These are phyloP conservation scores for Chondrus crispus DNA, from an alignment of 23 red algal genomes.

Conservation along the genomic window DNA sequence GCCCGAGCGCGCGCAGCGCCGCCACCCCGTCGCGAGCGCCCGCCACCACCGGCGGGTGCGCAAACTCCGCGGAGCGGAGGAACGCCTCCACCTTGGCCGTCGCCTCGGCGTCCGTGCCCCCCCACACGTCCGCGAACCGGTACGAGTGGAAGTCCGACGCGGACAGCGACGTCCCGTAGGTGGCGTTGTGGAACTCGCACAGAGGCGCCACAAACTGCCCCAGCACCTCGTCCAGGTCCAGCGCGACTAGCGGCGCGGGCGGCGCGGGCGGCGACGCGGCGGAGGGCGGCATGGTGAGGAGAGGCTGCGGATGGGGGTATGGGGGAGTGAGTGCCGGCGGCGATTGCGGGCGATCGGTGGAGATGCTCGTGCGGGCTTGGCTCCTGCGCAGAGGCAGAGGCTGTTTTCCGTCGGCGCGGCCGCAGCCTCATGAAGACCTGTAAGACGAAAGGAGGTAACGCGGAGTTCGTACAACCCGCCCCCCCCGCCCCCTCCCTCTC, in stretches of 20 bases:
- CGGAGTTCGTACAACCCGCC: no score
- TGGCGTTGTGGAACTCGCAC: slow-evolving; percentile 62
- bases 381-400: no score
- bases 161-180: slow-evolving; percentile 26
- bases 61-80: slow-evolving; percentile 57
- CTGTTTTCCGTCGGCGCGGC: no score
- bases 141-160: slow-evolving; percentile 46
- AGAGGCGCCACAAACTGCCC: slow-evolving; percentile 49
- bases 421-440: no score
- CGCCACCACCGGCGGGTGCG: slow-evolving; percentile 48
- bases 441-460: no score
- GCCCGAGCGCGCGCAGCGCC: slow-evolving; percentile 35
- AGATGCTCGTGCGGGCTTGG: no score
- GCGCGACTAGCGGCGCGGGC: slow-evolving; percentile 47
- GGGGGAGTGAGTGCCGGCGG: no score
- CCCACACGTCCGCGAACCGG: slow-evolving; percentile 79
- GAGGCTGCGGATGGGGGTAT: no score
- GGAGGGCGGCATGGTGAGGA: no score
- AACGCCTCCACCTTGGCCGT: slow-evolving; percentile 70
- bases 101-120: slow-evolving; percentile 71
- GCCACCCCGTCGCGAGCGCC: slow-evolving; percentile 62
- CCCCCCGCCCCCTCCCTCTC: no score
- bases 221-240: slow-evolving; percentile 83
- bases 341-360: no score
- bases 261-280: no score